Percentiles rank a stretch among this genome's conserved stretches.
These are phyloP conservation scores for Fusarium sp. DNA, from an alignment of 2,329 filamentous ascomycete genomes.

Conservation along the genomic window DNA sequence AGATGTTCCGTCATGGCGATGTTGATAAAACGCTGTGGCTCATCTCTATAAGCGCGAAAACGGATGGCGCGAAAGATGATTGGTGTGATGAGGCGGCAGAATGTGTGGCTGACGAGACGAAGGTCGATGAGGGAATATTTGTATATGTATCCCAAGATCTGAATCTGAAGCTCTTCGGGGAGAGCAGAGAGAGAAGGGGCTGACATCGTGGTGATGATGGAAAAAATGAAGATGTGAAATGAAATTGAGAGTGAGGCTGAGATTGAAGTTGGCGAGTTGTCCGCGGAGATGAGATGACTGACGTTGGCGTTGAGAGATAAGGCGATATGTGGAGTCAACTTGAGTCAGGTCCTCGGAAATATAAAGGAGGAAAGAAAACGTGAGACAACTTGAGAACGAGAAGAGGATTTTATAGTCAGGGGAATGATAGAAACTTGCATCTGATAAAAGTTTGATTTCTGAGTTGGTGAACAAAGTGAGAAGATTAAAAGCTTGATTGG, in stretches of 20 bases:
- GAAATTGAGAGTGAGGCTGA: not conserved
- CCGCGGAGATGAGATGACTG: not conserved
- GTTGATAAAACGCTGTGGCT: not conserved
- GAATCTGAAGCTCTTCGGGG: not conserved
- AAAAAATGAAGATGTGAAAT: not conserved
- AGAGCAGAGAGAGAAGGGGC: not conserved
- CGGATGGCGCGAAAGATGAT: constrained; percentile 2
- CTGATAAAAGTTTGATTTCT: no score
- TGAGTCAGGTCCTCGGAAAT: not conserved
- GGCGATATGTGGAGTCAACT: not conserved
- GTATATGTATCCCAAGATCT: not conserved
- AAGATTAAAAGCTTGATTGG: not conserved
- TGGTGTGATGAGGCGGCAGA: not conserved
- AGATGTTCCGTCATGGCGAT: not conserved
- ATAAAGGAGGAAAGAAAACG: not conserved
- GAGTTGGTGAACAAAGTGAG: no score
- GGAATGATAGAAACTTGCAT: not conserved
- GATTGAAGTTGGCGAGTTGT: not conserved
- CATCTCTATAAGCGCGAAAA: not conserved
- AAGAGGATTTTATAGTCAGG: not conserved
- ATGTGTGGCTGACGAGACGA: not conserved
- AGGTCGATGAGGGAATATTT: not conserved
- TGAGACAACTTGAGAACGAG: no score
- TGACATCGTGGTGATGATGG: not conserved
- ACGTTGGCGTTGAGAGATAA: not conserved